phyloP scores from a whole-genome alignment of 176 grass and related monocot species.

The Musa beccarii region DNA sequence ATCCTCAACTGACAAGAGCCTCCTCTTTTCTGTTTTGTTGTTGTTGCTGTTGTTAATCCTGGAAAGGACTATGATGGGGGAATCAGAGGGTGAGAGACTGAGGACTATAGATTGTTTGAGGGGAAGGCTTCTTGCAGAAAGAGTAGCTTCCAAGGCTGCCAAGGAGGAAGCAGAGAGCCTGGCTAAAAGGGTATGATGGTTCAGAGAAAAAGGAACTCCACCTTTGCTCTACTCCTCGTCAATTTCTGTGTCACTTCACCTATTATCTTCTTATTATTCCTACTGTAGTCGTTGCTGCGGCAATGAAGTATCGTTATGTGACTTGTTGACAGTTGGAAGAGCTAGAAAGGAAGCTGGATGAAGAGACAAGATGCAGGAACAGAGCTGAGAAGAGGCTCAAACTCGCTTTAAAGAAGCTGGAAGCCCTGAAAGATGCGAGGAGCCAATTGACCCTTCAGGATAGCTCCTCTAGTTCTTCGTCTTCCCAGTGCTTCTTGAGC shows the following conservation, averaged over 20 bases:
- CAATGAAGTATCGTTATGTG: no score
- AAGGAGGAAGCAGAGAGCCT: slow-evolving; percentile 68
- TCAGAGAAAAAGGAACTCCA: not conserved
- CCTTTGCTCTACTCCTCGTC: no score
- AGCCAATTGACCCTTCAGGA: not conserved
- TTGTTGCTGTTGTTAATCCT: no score
- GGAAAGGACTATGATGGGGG: no score
- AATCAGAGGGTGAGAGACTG: slow-evolving; percentile 31
- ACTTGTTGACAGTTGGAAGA: no score
- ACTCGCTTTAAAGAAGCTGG: slow-evolving; percentile 61
- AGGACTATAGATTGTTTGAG: slow-evolving; percentile 83
- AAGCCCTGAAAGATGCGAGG: slow-evolving; percentile 48
- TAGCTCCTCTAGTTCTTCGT: slow-evolving; percentile 47
- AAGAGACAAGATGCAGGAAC: slow-evolving; percentile 58
- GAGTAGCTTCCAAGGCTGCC: slow-evolving; percentile 73
- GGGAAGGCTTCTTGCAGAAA: slow-evolving; percentile 80
- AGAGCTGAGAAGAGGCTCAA: slow-evolving; percentile 65
- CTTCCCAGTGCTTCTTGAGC: slow-evolving; percentile 13
- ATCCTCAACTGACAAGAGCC: no score
- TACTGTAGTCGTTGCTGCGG: no score
- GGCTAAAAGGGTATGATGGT: slow-evolving; percentile 43
- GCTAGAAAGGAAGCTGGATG: not conserved
- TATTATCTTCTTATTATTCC: no score
- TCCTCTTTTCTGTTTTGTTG: no score
- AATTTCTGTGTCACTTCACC: no score